phyloP scores from a whole-genome alignment of 257 asterid genomes.

The Lavandula angustifolia region DNA sequence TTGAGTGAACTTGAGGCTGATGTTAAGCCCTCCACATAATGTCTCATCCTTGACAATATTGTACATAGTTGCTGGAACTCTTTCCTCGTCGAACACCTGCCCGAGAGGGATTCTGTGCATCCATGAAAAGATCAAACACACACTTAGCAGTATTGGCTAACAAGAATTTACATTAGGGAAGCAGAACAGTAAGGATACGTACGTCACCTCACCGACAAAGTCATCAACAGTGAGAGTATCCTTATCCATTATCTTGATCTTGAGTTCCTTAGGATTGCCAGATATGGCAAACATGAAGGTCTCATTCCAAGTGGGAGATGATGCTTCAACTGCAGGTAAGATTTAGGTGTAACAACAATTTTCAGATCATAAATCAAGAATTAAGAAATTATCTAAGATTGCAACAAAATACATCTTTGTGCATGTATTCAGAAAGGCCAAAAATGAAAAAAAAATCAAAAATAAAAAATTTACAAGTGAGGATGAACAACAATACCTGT shows the following conservation, averaged over 20 bases:
- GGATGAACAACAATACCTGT: conserved; percentile 42
- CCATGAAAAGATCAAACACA: neutral
- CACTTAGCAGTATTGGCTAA: neutral
- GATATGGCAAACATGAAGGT: conserved; percentile 59
- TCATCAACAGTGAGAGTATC: conserved; percentile 58
- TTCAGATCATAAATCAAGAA: neutral
- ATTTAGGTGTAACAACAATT: neutral
- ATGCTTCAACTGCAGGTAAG: conserved; percentile 49
- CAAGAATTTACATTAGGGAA: neutral
- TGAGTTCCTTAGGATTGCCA: conserved; percentile 43
- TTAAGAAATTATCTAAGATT: neutral
- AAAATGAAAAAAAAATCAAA: neutral
- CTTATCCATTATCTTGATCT: conserved; percentile 62
- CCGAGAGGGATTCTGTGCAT: conserved; percentile 54
- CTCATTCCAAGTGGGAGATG: conserved; percentile 70
- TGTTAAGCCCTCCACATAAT: conserved; percentile 61
- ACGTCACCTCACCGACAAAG: conserved; percentile 70
- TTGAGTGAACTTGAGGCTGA: conserved; percentile 61
- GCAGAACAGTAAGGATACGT: conserved; percentile 26
- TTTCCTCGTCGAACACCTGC: conserved; percentile 44
- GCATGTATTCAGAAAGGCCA: neutral
- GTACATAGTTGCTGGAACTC: conserved; percentile 50
- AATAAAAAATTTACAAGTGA: neutral
- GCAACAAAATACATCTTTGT: neutral
- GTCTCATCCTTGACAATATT: conserved; percentile 57